Conservation (phyloP, 164 flowering plant genomes). For the Tetrastigma voinierianum region DNA sequence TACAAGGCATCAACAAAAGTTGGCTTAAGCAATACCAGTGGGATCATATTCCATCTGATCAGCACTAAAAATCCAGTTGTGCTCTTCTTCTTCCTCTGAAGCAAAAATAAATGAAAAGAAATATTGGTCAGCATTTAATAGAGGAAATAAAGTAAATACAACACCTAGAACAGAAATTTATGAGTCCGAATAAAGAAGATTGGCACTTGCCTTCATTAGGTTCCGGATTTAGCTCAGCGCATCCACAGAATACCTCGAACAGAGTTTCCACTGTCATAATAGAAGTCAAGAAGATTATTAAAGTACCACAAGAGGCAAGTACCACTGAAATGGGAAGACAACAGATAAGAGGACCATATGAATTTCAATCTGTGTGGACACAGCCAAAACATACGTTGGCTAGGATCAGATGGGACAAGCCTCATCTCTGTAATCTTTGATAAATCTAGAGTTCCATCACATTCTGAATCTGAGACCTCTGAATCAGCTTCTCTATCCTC, state of each 20-base stretch:
- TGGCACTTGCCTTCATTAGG: slow-evolving; percentile 55
- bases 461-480: slow-evolving; percentile 64
- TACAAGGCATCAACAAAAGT: background rate
- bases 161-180: background rate
- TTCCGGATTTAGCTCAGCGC: slow-evolving; percentile 95
- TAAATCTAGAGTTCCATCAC: slow-evolving; percentile 43
- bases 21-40: slow-evolving; percentile 20
- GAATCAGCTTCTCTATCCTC: slow-evolving; percentile 57
- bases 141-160: background rate
- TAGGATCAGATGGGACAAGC: slow-evolving; percentile 83
- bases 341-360: background rate
- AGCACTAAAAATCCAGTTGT: slow-evolving; percentile 81
- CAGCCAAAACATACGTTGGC: slow-evolving; percentile 43
- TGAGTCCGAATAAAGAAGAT: background rate
- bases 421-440: slow-evolving; percentile 87
- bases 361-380: background rate
- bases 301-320: background rate
- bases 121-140: background rate
- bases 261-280: slow-evolving; percentile 66
- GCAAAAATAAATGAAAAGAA: slow-evolving; percentile 11
- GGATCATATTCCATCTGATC: slow-evolving; percentile 53
- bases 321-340: background rate
- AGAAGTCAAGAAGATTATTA: slow-evolving; percentile 14
- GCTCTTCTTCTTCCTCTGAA: slow-evolving; percentile 56
- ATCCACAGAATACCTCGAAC: slow-evolving; percentile 76